These are phyloP conservation scores for Arthrobotrys sphaeroides DNA, from an alignment of 2,329 filamentous ascomycete genomes.

Conservation along the genomic window DNA sequence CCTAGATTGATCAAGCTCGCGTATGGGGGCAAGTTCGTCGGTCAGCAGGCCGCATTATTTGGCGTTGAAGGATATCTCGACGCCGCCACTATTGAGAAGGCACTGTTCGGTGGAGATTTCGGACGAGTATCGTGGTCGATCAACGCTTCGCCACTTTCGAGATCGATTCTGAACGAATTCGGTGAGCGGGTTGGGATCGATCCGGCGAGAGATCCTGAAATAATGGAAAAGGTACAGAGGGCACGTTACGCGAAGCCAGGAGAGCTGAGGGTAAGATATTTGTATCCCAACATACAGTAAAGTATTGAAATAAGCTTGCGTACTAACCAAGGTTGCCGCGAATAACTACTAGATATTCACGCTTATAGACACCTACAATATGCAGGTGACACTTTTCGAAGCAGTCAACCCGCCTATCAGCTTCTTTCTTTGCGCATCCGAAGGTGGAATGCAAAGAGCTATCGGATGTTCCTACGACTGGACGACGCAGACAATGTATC, in stretches of 20 bases:
- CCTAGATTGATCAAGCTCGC: conserved; percentile 57
- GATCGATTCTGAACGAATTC: conserved; percentile 56
- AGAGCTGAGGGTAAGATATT: conserved; percentile 56
- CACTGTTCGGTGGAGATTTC: conserved; percentile 59
- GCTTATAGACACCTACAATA: conserved; percentile 60
- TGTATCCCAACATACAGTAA: background rate
- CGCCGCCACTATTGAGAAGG: conserved; percentile 58
- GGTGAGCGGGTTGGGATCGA: conserved; percentile 59
- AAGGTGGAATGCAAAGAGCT: conserved; percentile 64
- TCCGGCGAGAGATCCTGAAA: conserved; percentile 56
- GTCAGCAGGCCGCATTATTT: conserved; percentile 59
- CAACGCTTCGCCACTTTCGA: conserved; percentile 58
- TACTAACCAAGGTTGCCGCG: background rate
- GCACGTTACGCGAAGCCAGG: conserved; percentile 58
- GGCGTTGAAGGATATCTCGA: conserved; percentile 60
- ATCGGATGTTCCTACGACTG: conserved; percentile 65
- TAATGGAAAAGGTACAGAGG: conserved; percentile 57
- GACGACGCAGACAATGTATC: conserved; percentile 61
- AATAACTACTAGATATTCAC: conserved; percentile 59
- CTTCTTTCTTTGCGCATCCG: conserved; percentile 63
- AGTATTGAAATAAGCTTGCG: background rate
- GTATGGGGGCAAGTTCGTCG: conserved; percentile 59
- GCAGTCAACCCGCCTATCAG: conserved; percentile 61
- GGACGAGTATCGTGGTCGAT: conserved; percentile 59
- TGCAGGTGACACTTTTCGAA: conserved; percentile 60